phyloP scores from a whole-genome alignment of 768 basidiomycete species.

The Lactifluus pinguis region DNA sequence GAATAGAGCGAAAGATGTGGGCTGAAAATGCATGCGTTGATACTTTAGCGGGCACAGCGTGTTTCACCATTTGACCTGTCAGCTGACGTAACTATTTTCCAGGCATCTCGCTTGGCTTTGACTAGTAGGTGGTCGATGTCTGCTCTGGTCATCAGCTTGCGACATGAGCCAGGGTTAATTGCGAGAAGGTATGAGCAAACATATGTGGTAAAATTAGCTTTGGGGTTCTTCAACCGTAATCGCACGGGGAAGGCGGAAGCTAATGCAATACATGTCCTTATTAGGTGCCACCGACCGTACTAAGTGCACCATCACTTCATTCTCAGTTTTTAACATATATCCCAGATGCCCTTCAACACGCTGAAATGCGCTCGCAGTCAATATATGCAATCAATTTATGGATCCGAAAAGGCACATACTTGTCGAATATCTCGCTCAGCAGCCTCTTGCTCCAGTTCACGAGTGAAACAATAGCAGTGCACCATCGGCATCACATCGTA shows the following conservation, averaged over 20 bases:
- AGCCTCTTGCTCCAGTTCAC: slow-evolving; percentile 57
- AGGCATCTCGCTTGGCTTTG: not conserved
- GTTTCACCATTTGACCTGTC: not conserved
- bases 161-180: not conserved
- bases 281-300: slow-evolving; percentile 92
- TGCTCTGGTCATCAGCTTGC: not conserved
- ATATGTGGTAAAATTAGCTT: not conserved
- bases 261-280: slow-evolving; percentile 97
- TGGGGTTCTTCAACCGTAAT: slow-evolving; percentile 28
- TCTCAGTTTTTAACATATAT: slow-evolving; percentile 35
- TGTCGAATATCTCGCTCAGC: slow-evolving; percentile 73
- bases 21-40: not conserved
- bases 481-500: slow-evolving; percentile 66
- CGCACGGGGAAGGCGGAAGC: slow-evolving; percentile 59
- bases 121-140: not conserved
- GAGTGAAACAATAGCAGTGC: slow-evolving; percentile 95
- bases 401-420: slow-evolving; percentile 39
- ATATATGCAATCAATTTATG: slow-evolving; percentile 3
- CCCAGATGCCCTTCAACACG: slow-evolving; percentile 64
- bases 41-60: not conserved
- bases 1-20: slow-evolving; percentile 4
- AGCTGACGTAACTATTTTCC: slow-evolving; percentile 9
- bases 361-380: slow-evolving; percentile 31
- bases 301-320: slow-evolving; percentile 51
- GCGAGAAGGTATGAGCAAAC: not conserved